phyloP scores from a whole-genome alignment of 768 basidiomycete genomes.

The Macrolepiota fuliginosa region DNA sequence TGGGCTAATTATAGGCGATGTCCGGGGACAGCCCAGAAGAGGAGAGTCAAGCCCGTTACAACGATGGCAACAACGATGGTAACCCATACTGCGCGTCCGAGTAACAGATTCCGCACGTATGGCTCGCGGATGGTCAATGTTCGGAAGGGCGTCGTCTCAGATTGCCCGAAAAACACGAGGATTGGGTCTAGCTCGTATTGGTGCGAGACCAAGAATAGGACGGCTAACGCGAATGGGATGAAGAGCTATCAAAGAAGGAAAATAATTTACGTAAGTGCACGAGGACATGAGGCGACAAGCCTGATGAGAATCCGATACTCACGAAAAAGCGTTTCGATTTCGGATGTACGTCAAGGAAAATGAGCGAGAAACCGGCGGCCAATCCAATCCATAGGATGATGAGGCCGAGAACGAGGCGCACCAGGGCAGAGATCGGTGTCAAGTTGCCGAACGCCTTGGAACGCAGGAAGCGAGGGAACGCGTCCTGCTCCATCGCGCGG shows the following conservation, averaged over 20 bases:
- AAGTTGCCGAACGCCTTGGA: slow-evolving; percentile 98
- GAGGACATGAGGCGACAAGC: slow-evolving; percentile 5
- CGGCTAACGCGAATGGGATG: slow-evolving; percentile 86
- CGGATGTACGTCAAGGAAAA: slow-evolving; percentile 92
- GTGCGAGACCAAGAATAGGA: slow-evolving; percentile 90
- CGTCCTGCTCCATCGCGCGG: slow-evolving; percentile 94
- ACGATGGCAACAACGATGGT: slow-evolving; percentile 72
- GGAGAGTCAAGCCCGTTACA: slow-evolving; percentile 77
- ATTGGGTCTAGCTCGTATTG: slow-evolving; percentile 98
- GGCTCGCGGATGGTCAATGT: slow-evolving; percentile 90
- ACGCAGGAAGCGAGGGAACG: slow-evolving; percentile 90
- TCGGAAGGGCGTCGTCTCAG: slow-evolving; percentile 96
- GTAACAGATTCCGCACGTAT: slow-evolving; percentile 87
- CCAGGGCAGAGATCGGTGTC: slow-evolving; percentile 86
- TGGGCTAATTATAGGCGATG: slow-evolving; percentile 62
- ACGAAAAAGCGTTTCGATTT: slow-evolving; percentile 95
- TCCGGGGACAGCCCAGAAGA: slow-evolving; percentile 97
- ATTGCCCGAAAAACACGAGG: slow-evolving; percentile 89
- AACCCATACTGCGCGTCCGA: slow-evolving; percentile 93
- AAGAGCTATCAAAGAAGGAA: slow-evolving; percentile 63
- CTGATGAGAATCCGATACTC: slow-evolving; percentile 34
- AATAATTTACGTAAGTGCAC: slow-evolving; percentile 14
- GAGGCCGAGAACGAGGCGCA: slow-evolving; percentile 82
- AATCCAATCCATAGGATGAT: slow-evolving; percentile 95
- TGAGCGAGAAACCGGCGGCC: slow-evolving; percentile 82